Conservation (phyloP, 768 basidiomycete species). For the Boletellus ananiceps region DNA sequence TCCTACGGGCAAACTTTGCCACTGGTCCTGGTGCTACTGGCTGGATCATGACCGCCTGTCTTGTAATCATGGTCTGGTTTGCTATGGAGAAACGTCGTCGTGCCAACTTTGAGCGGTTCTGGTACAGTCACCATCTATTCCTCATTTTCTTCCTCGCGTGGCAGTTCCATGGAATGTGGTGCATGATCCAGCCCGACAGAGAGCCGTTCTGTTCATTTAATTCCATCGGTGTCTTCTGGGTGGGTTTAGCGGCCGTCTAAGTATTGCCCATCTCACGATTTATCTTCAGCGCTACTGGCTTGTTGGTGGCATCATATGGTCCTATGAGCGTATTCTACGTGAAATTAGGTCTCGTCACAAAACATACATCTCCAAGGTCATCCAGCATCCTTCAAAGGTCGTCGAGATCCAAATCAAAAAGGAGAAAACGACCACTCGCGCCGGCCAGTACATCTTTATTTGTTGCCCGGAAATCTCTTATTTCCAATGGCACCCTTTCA, state of each 20-base stretch:
- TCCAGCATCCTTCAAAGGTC: constrained; percentile 92
- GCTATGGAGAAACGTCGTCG: constrained; percentile 77
- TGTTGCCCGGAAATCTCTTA: constrained; percentile 89
- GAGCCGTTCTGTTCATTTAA: constrained; percentile 84
- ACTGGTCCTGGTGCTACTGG: constrained; percentile 82
- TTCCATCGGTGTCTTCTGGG: constrained; percentile 93
- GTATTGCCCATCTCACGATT: constrained; percentile 4
- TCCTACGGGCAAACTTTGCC: constrained; percentile 72
- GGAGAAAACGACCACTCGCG: constrained; percentile 76
- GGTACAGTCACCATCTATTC: constrained; percentile 87
- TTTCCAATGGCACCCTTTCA: constrained; percentile 98
- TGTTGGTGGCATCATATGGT: constrained; percentile 81
- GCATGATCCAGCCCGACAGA: constrained; percentile 91
- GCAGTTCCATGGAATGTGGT: constrained; percentile 97
- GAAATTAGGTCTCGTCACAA: constrained; percentile 88
- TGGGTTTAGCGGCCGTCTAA: constrained; percentile 32
- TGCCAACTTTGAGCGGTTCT: constrained; percentile 82
- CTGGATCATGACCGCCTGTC: constrained; percentile 78
- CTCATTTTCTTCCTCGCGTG: constrained; percentile 89
- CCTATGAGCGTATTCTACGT: constrained; percentile 83
- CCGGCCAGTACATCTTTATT: constrained; percentile 93
- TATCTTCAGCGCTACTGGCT: constrained; percentile 77
- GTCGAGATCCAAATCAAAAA: constrained; percentile 98
- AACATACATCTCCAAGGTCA: constrained; percentile 91
- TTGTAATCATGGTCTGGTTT: constrained; percentile 81